Base-by-base conservation (phyloP, 2,329 filamentous ascomycete genomes). In the Penicillium frequentans region DNA sequence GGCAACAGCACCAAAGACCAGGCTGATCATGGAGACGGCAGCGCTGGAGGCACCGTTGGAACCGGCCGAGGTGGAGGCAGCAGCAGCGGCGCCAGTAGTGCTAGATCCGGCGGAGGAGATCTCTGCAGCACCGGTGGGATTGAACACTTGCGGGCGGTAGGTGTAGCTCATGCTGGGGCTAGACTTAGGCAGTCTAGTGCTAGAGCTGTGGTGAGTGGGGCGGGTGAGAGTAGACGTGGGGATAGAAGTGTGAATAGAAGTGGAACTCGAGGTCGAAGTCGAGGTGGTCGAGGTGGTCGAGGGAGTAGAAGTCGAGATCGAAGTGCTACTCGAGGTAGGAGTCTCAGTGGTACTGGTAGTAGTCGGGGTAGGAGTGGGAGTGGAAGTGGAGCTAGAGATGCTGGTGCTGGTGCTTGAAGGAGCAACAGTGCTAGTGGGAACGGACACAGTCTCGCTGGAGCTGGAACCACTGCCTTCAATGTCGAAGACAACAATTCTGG, bases 401-500 rank as follows among this genome's bases (percentile, higher is more conserved):
- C 56, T 61, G 53, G 47, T 52, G 42, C 50, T 60, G 21, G 57
- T 60, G 54, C 54, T 59, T 11, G 49, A 44, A 19, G 60, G 26
- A 42, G 54, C 48, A 54, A 51, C 37, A 42, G 58, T 54, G 52
- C 59, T 62, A 44, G 60, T 60, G 24, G 62, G 46, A 24, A 56
- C 45, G 8, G 56, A 52, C 7, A 55, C 31, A 29, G 57, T 58
- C 52, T 57, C 59, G 14, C 57, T 59, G 16, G 50, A 54, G 31
- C 54, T 53, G 46, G 57, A 47, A 33, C 58, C 57, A 23, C 57
- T 59, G 13, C 56, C 56, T 44, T 55, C 56, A 42, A 69, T 65
- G n/a, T 76, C 73, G 63, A 82, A 84, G 29, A 90, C 84, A 26
- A 90, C 83, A 61, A 93, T 85, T 66, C 85, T 85, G 44, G 89